phyloP scores from a whole-genome alignment of 306 rosid genomes.

The Cucurbita moschata region DNA sequence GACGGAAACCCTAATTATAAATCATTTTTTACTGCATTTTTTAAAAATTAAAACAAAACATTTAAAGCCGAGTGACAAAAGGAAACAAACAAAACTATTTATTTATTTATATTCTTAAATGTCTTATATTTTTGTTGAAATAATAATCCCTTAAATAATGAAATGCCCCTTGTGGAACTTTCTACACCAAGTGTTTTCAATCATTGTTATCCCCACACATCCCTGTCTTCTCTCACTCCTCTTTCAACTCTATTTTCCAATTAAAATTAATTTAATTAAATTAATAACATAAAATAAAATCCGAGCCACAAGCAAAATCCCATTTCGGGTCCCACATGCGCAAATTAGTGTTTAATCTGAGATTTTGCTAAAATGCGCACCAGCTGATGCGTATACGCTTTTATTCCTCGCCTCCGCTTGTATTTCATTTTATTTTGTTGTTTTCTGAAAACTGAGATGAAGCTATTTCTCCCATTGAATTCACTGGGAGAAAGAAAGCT shows the following conservation, averaged over 20 bases:
- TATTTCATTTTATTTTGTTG: not conserved
- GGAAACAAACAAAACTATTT: too few relatives aligned
- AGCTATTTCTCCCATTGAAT: conserved; percentile 11
- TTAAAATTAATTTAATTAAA: too few relatives aligned
- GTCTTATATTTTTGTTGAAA: too few relatives aligned
- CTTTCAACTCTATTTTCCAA: not conserved
- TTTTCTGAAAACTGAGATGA: not conserved
- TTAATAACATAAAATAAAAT: too few relatives aligned
- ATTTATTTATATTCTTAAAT: too few relatives aligned
- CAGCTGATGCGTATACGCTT: not conserved
- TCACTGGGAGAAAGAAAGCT: not conserved
- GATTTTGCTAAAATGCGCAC: not conserved
- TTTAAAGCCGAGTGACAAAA: too few relatives aligned
- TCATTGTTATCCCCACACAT: conserved; percentile 2
- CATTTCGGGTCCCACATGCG: not conserved
- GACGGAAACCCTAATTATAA: too few relatives aligned
- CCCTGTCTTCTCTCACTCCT: not conserved
- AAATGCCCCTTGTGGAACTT: not conserved
- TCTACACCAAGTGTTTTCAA: not conserved
- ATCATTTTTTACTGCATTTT: too few relatives aligned
- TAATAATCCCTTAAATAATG: not conserved
- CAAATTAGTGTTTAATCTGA: not conserved
- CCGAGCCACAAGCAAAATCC: not conserved
- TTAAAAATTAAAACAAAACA: too few relatives aligned
- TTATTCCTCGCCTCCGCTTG: not conserved